These are phyloP conservation scores for Boletus insuetus DNA, from an alignment of 768 basidiomycete species.

Conservation along the genomic window DNA sequence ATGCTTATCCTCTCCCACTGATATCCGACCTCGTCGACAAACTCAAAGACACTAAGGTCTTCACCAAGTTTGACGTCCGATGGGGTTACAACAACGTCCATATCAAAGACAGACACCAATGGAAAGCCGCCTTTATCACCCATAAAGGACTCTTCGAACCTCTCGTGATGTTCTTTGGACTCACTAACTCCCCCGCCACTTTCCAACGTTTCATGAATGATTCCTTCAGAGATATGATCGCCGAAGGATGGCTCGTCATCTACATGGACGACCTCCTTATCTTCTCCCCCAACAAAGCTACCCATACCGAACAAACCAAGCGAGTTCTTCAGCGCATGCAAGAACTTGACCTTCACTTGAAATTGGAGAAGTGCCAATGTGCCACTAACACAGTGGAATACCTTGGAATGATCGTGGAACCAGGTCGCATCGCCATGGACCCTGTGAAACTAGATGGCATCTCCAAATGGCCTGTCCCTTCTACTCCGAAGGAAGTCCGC, in stretches of 20 bases:
- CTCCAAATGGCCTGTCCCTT: not conserved
- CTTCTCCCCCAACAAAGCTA: not conserved
- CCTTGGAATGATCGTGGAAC: not conserved
- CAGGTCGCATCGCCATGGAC: not conserved
- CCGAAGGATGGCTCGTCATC: not conserved
- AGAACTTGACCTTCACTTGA: not conserved
- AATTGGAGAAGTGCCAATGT: not conserved
- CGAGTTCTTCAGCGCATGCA: not conserved
- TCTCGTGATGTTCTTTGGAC: not conserved
- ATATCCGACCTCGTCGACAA: not conserved
- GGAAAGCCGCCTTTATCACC: not conserved
- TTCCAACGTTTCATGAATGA: not conserved
- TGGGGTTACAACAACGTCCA: not conserved
- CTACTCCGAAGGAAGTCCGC: not conserved
- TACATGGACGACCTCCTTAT: not conserved
- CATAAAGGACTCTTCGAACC: not conserved
- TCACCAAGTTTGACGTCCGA: not conserved
- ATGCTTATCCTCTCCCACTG: not conserved
- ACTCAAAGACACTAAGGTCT: not conserved
- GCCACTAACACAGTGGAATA: not conserved
- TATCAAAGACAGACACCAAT: not conserved
- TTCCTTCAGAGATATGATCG: not conserved
- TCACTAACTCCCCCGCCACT: not conserved
- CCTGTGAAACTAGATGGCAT: not conserved
- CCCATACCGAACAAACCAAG: not conserved